Base-by-base conservation (phyloP, 768 basidiomycete genomes). In the Macrocybe gigantea region DNA sequence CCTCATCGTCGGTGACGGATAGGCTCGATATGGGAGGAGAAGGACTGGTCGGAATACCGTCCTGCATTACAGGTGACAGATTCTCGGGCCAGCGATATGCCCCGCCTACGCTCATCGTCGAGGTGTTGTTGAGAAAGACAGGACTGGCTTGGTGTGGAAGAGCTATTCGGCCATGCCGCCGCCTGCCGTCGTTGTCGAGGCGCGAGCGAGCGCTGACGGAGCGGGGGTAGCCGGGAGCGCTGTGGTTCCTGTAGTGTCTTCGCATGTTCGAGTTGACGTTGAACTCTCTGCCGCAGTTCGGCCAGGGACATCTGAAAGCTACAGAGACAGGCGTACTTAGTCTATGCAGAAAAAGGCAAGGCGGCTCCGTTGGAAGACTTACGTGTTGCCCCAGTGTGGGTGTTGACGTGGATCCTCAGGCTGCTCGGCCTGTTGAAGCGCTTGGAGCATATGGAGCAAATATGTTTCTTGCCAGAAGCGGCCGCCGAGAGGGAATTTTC, bases 181-280 rank as follows among this genome's bases (percentile, higher is more conserved):
- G 22, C 22, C 22, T 22, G 22, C 22, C 22, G 22, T 22, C 22
- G 22, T 22, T 22, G 22, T 22, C 22, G 22, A 22, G 22, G 22
- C 22, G 22, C 22, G 22, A 22, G 22, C 22, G 22, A 22, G 22
- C 22, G 22, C 1, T 4, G 2, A 22, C 22, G 5, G 57, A 50
- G 30, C 66, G 60, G 1, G 67, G 60, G 29, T 59, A 54, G 2
- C 67, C 64, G 15, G 69, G 64, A 3, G 65, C 48, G 1, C 65
- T 66, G 44, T 89, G 86, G 60, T 85, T 88, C 39, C 85, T 72
- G 60, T 80, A 83, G 56, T 90, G 88, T 5, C 88, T 71, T 31
- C 88, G 76, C 88, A 89, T 90, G 61, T 90, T 91, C 0, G 85
- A 87, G 60, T 88, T 87, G 41, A 88, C 88, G 53, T 88, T 89